Base-by-base conservation (phyloP, 2,329 filamentous ascomycete genomes). In the Albophoma yamanashiensis region DNA sequence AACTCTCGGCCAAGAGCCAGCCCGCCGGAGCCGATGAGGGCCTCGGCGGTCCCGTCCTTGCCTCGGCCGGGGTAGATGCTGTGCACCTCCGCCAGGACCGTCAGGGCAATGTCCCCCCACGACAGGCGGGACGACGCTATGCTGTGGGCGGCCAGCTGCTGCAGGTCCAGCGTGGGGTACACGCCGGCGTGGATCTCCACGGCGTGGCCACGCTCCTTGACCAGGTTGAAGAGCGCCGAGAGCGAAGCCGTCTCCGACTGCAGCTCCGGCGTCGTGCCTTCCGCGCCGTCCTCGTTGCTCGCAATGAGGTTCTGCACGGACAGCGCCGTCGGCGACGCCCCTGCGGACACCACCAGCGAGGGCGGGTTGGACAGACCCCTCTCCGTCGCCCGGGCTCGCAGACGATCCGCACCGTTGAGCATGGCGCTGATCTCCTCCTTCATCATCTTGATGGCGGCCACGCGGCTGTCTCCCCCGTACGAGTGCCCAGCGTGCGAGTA, bases 161-260 rank as follows among this genome's bases (percentile, higher is more conserved):
- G 90, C 66, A 92, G 78, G 70, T 94, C 90, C 11, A 93, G 80
- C 3, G 86, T 78, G 0, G 89, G 84, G 69, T 92, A 93, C 2
- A 90, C 87, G 38, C 89, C 89, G 0, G 89, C 89, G 69, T 92
- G 89, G 2, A 91, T 76, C 69, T 92, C 89, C 34, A 91, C 77
- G 1, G 68, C 72, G 57, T 80, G 76, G 42, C 73, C 75, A 5
- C 70, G 67, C 59, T 64, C 68, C 58, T 67, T 75, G 61, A 77
- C 65, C 3, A 64, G 60, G 3, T 17, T 43, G 39, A 70, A 63
- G 8, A 70, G 59, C 9, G 58, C 42, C 1, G 66, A 61, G 14
- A 70, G 63, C 7, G 63, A 55, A 1, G 60, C 31, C 27, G 63
- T 64, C 25, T 67, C 65, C 14, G 57, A 34, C 45, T 60, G 59